A percentile compares a stretch with the other conserved stretches of the same genome.
These are phyloP conservation scores for Ochetophila trinervis DNA, from an alignment of 306 rosid species.

Conservation along the genomic window DNA sequence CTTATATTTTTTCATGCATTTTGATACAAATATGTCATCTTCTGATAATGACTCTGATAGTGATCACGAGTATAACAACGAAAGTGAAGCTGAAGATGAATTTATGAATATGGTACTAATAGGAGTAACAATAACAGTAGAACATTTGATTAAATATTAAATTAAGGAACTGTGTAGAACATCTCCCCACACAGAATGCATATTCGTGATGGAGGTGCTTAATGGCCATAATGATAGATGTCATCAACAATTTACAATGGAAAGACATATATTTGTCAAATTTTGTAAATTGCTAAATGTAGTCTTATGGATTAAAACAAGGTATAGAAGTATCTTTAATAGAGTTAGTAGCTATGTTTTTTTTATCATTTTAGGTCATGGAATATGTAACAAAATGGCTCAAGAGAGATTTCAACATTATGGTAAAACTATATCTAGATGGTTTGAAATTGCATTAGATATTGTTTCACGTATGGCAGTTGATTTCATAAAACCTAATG, in stretches of 20 bases:
- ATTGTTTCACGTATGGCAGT: neutral
- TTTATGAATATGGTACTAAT: too few species aligned
- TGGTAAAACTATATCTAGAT: neutral
- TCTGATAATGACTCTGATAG: too few species aligned
- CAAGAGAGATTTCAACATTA: slow-evolving; percentile 11
- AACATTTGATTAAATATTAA: neutral
- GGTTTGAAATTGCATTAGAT: neutral
- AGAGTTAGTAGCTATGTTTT: neutral
- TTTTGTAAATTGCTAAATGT: neutral
- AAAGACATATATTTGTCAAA: neutral
- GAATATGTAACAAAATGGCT: neutral
- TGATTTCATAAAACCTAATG: neutral
- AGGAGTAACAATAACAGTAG: too few species aligned
- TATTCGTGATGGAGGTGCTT: neutral
- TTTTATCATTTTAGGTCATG: neutral
- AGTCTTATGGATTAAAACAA: neutral
- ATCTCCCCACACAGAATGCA: neutral
- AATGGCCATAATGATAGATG: neutral
- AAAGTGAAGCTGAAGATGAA: too few species aligned
- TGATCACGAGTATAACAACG: too few species aligned
- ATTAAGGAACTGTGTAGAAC: neutral
- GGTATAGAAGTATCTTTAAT: neutral
- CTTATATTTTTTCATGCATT: too few species aligned
- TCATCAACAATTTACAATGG: neutral
- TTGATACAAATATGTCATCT: too few species aligned